These are phyloP conservation scores for Petrea volubilis DNA, from an alignment of 257 asterid species.

Conservation along the genomic window DNA sequence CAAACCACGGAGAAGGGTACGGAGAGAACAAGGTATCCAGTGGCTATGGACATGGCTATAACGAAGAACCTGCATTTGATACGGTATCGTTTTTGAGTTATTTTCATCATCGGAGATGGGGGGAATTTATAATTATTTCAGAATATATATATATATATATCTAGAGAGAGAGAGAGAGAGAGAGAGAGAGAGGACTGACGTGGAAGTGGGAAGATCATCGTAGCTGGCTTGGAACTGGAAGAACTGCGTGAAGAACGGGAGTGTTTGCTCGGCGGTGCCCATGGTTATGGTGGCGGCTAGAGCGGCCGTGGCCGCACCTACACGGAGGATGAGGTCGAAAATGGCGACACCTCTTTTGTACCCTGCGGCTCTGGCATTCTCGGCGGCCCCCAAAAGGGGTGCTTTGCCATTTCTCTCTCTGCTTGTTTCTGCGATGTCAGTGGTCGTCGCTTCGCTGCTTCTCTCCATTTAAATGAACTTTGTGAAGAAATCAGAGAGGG, in stretches of 20 bases:
- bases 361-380: constrained; percentile 26
- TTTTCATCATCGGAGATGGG: background rate
- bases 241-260: constrained; percentile 90
- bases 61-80: constrained; percentile 61
- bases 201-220: constrained; percentile 74
- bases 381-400: constrained; percentile 42
- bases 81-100: too few relatives aligned
- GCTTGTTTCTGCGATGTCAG: constrained; percentile 57
- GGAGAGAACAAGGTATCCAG: constrained; percentile 69
- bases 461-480: constrained; percentile 35
- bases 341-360: constrained; percentile 53
- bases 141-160: too few relatives aligned
- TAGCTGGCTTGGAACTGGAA: constrained; percentile 87
- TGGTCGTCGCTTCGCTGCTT: constrained; percentile 38
- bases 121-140: background rate
- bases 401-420: constrained; percentile 68
- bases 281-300: constrained; percentile 71
- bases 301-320: constrained; percentile 55
- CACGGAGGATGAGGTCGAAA: constrained; percentile 71
- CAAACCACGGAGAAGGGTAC: constrained; percentile 63
- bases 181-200: constrained; percentile 36
- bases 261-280: constrained; percentile 81
- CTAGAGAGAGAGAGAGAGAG: too few relatives aligned
- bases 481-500: constrained; percentile 19
- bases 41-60: constrained; percentile 48